Conservation (phyloP, 2,329 filamentous ascomycete species). For the Monilinia fructicola region DNA sequence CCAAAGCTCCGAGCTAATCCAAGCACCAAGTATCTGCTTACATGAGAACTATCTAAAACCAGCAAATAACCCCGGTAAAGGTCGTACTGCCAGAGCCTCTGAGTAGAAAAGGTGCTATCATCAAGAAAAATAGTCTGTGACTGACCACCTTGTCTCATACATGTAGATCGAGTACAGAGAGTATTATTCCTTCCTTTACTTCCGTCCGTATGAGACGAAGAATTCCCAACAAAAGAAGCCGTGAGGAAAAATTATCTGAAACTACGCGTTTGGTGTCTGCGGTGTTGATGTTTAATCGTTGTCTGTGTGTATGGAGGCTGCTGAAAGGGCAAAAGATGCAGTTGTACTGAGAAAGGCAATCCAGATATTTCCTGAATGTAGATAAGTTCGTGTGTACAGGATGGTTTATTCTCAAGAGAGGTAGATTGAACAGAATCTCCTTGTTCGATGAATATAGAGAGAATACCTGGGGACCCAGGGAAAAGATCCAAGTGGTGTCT, state of each 20-base stretch:
- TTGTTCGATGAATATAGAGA: not conserved
- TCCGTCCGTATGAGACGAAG: not conserved
- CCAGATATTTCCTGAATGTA: not conserved
- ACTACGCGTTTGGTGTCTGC: no score
- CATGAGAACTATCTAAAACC: no score
- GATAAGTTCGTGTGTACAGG: not conserved
- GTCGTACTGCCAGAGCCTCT: not conserved
- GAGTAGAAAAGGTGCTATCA: not conserved
- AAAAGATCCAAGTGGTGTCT: not conserved
- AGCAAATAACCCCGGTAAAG: not conserved
- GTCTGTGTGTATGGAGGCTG: not conserved
- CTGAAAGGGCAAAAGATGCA: not conserved
- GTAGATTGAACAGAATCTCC: no score
- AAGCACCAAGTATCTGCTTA: not conserved
- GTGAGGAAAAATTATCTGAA: not conserved
- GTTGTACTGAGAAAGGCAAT: not conserved
- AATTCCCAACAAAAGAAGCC: not conserved
- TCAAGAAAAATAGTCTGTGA: no score
- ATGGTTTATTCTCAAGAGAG: no score
- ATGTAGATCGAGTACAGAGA: not conserved
- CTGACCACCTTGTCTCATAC: not conserved
- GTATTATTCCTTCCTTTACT: no score
- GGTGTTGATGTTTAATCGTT: no score
- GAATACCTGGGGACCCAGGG: not conserved
- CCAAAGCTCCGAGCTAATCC: no score